Evolutionary conservation across 2,329 filamentous ascomycete genomes (phyloP).

Genomic region (Fusarium sp.): DNA sequence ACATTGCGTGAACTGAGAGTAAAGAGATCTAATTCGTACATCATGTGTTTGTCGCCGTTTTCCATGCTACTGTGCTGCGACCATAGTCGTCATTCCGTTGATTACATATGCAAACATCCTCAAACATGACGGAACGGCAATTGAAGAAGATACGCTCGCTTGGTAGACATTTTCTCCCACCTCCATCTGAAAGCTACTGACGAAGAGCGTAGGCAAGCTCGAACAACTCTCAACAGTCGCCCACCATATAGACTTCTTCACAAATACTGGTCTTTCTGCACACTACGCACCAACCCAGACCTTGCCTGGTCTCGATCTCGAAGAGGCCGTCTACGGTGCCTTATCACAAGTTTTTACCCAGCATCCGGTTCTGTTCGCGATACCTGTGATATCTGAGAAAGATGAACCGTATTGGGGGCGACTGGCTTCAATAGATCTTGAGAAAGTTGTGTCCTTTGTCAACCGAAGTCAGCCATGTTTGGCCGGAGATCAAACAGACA

Average conservation of each 20-base stretch:
- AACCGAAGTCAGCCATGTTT: neutral
- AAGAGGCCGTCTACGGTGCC: neutral
- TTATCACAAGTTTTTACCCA: neutral
- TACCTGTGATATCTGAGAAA: neutral
- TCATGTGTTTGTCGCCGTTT: neutral
- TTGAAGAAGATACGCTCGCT: neutral
- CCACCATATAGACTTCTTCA: constrained; percentile 1
- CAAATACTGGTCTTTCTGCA: constrained; percentile 1
- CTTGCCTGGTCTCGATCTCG: neutral
- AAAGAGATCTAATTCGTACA: neutral
- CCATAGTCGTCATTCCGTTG: neutral
- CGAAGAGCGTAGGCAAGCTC: neutral
- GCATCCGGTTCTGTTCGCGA: neutral
- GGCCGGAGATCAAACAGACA: neutral
- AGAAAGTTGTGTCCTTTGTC: neutral
- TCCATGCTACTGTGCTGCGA: too few relatives aligned
- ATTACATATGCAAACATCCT: neutral
- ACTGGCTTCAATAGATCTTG: neutral
- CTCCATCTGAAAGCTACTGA: neutral
- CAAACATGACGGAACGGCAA: neutral
- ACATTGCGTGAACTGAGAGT: neutral
- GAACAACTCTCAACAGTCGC: neutral
- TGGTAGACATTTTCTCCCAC: neutral
- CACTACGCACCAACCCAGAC: neutral
- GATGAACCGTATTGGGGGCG: neutral